Evolutionary conservation across 169 alveolate species (phyloP).

Genomic region (Haemoproteus tartakovskyi): DNA sequence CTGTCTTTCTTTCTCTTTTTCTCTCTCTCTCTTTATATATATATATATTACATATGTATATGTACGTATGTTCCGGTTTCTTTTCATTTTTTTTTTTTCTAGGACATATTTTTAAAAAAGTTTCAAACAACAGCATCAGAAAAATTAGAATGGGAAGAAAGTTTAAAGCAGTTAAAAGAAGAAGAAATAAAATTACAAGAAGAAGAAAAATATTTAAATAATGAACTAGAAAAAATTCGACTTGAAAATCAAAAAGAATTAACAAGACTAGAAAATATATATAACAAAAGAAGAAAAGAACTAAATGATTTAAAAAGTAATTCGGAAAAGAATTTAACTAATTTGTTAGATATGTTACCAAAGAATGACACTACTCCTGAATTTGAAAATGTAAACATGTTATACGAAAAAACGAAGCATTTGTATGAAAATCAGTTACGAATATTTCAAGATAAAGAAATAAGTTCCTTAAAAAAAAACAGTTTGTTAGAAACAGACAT

Average conservation of each 20-base stretch:
- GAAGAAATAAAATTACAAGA: slow-evolving; percentile 38
- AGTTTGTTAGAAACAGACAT: slow-evolving; percentile 20
- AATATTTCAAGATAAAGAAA: slow-evolving; percentile 37
- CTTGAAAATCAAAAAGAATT: slow-evolving; percentile 26
- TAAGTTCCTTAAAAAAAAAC: slow-evolving; percentile 26
- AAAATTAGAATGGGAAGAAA: not conserved
- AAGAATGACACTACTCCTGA: slow-evolving; percentile 18
- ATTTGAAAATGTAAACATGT: slow-evolving; percentile 25
- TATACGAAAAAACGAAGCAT: slow-evolving; percentile 50
- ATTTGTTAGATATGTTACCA: slow-evolving; percentile 17
- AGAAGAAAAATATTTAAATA: slow-evolving; percentile 49
- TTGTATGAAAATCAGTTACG: slow-evolving; percentile 33
- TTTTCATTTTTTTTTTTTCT: not conserved
- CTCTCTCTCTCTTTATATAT: not conserved
- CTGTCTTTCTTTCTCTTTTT: too few species aligned
- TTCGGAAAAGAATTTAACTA: slow-evolving; percentile 24
- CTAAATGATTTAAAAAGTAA: slow-evolving; percentile 5
- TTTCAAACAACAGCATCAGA: slow-evolving; percentile 56
- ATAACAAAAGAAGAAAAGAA: slow-evolving; percentile 32
- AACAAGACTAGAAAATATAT: slow-evolving; percentile 4
- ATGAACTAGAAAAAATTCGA: slow-evolving; percentile 37
- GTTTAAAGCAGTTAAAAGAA: slow-evolving; percentile 18
- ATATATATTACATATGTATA: not conserved
- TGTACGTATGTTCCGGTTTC: not conserved
- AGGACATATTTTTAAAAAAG: slow-evolving; percentile 26